These are phyloP conservation scores for Camellia lanceoleosa DNA, from an alignment of 148 eudicot genomes.

Conservation along the genomic window DNA sequence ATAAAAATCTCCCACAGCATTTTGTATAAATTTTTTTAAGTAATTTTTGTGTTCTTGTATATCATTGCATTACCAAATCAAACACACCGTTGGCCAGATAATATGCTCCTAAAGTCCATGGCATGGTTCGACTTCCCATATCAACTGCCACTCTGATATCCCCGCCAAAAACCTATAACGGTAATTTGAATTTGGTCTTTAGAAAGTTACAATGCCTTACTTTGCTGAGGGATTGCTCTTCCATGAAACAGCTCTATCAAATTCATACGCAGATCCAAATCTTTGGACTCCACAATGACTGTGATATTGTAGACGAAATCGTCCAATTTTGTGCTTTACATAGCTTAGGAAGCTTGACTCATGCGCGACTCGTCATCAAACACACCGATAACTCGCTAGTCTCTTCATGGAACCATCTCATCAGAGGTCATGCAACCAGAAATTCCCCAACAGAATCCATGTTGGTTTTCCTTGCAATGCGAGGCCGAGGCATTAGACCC, in stretches of 20 bases:
- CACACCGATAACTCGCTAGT: constrained; percentile 6
- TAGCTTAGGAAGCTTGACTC: constrained; percentile 9
- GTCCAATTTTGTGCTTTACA: constrained; percentile 17
- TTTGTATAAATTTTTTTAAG: too few species aligned
- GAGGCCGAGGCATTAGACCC: constrained; percentile 25
- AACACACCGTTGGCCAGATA: too few species aligned
- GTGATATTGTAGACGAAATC: not conserved
- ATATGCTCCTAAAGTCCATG: too few species aligned
- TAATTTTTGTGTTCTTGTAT: too few species aligned
- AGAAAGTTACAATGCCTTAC: constrained; percentile 19
- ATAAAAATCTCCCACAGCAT: too few species aligned
- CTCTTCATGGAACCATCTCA: constrained; percentile 36
- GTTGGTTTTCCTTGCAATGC: constrained; percentile 32
- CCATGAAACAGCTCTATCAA: constrained; percentile 24
- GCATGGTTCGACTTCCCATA: constrained; percentile 19
- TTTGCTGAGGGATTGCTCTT: constrained; percentile 19
- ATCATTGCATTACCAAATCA: too few species aligned
- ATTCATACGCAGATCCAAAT: constrained; percentile 20
- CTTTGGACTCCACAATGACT: constrained; percentile 11
- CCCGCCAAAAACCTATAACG: constrained; percentile 12
- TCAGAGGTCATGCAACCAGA: constrained; percentile 20
- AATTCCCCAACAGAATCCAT: constrained; percentile 28
- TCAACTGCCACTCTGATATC: constrained; percentile 13
- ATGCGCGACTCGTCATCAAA: not conserved
- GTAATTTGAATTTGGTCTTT: constrained; percentile 1